These are phyloP conservation scores for Bipolaris bicolor DNA, from an alignment of 2,329 filamentous ascomycete species.

Conservation along the genomic window DNA sequence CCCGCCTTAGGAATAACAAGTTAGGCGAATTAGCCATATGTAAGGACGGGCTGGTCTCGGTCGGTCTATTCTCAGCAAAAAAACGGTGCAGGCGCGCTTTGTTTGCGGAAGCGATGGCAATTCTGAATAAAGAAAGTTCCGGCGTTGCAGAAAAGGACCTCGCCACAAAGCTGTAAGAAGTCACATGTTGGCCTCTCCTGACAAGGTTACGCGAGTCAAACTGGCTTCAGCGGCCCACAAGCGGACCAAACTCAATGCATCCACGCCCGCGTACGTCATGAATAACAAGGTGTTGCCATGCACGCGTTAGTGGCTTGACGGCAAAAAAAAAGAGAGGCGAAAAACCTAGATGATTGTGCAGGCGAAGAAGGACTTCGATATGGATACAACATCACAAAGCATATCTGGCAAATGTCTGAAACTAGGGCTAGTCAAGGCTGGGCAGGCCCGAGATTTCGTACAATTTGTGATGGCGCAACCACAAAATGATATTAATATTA, in stretches of 20 bases:
- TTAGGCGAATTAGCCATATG: not conserved
- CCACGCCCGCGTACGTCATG: conserved; percentile 21
- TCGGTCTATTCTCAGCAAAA: not conserved
- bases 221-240: conserved; percentile 14
- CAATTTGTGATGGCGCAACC: conserved; percentile 2
- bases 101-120: not conserved
- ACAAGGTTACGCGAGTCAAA: conserved; percentile 18
- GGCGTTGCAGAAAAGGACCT: conserved; percentile 6
- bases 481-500: conserved; percentile 1
- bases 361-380: not conserved
- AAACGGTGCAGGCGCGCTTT: not conserved
- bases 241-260: conserved; percentile 14
- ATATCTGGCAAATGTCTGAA: not conserved
- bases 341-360: conserved; percentile 3
- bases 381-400: conserved; percentile 1
- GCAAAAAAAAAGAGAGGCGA: not conserved
- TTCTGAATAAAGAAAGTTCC: not conserved
- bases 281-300: conserved; percentile 13
- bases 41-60: not conserved
- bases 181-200: conserved; percentile 8
- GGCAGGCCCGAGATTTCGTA: not conserved
- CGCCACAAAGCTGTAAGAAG: not conserved
- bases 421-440: not conserved
- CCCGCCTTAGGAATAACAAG: not conserved
- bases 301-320: conserved; percentile 12